phyloP scores from a whole-genome alignment of 2,329 filamentous ascomycete genomes.

The Fusarium phyllophilum region DNA sequence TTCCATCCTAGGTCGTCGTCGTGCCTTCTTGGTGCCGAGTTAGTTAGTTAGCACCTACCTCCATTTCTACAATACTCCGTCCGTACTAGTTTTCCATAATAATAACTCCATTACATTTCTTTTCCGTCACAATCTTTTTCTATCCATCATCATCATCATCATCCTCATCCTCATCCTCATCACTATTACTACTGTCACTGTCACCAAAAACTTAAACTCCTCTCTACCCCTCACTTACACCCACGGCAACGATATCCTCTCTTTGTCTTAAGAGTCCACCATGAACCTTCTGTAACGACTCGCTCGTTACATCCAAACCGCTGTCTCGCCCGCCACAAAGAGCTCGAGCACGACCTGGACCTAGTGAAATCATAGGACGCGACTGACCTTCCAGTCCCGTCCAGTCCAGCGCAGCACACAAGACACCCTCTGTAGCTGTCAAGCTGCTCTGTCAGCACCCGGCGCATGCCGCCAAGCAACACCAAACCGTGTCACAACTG shows the following conservation, averaged over 20 bases:
- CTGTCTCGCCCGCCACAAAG: constrained; percentile 29
- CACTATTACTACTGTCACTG: not conserved
- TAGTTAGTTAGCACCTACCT: constrained; percentile 29
- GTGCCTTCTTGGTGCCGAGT: not conserved
- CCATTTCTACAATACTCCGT: constrained; percentile 6
- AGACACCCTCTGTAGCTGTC: constrained; percentile 19
- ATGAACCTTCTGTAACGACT: constrained; percentile 37
- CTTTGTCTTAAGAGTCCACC: constrained; percentile 28
- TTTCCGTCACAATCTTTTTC: constrained; percentile 17
- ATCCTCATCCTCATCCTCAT: constrained; percentile 1
- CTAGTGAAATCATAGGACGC: constrained; percentile 24
- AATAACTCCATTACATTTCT: constrained; percentile 17
- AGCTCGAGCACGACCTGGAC: constrained; percentile 35
- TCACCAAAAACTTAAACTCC: not conserved
- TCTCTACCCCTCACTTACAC: constrained; percentile 8
- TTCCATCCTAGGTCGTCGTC: not conserved
- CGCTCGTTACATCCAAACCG: constrained; percentile 35
- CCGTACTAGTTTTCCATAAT: constrained; percentile 12
- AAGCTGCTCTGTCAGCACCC: constrained; percentile 41
- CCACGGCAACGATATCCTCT: constrained; percentile 5
- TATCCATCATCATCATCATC: constrained; percentile 17
- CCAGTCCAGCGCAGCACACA: constrained; percentile 8
- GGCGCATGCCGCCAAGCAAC: constrained; percentile 51
- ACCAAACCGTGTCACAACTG: constrained; percentile 69
- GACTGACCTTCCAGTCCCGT: not conserved